Percentiles rank a stretch among this genome's conserved stretches.
These are phyloP conservation scores for Blastobotrys arbuscula DNA, from an alignment of 1,139 yeast species.

Conservation along the genomic window DNA sequence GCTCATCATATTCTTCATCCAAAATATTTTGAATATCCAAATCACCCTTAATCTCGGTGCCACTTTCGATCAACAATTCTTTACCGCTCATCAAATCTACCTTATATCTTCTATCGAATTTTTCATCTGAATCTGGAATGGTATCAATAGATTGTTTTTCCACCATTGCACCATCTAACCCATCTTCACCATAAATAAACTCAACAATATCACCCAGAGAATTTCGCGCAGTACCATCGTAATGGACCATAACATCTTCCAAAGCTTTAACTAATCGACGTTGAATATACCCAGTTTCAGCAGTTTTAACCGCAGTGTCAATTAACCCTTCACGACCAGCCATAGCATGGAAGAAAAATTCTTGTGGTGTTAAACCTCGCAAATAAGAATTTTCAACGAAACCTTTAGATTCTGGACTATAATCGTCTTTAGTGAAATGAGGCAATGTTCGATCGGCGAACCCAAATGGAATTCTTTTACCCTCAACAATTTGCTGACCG, in stretches of 20 bases:
- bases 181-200: conserved; percentile 98
- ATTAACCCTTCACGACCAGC: conserved; percentile 99
- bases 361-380: conserved; percentile 98
- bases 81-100: conserved; percentile 77
- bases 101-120: conserved; percentile 79
- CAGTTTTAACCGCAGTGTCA: conserved; percentile 98
- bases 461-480: conserved; percentile 98
- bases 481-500: conserved; percentile 99
- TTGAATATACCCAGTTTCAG: conserved; percentile 98
- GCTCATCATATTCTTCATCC: conserved; percentile 79
- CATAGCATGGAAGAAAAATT: conserved; percentile 99
- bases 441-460: conserved; percentile 95
- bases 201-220: conserved; percentile 95
- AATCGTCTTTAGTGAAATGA: conserved; percentile 96
- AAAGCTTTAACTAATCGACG: conserved; percentile 97
- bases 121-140: conserved; percentile 83
- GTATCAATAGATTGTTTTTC: conserved; percentile 97
- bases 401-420: conserved; percentile 96
- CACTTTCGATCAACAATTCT: conserved; percentile 76
- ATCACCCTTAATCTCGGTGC: conserved; percentile 88
- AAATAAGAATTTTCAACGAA: conserved; percentile 95
- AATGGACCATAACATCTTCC: conserved; percentile 98
- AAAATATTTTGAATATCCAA: conserved; percentile 71
- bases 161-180: conserved; percentile 96
- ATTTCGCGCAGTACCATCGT: conserved; percentile 97